These are phyloP conservation scores for Ceratocystis smalleyi DNA, from an alignment of 2,329 filamentous ascomycete genomes.

Conservation along the genomic window DNA sequence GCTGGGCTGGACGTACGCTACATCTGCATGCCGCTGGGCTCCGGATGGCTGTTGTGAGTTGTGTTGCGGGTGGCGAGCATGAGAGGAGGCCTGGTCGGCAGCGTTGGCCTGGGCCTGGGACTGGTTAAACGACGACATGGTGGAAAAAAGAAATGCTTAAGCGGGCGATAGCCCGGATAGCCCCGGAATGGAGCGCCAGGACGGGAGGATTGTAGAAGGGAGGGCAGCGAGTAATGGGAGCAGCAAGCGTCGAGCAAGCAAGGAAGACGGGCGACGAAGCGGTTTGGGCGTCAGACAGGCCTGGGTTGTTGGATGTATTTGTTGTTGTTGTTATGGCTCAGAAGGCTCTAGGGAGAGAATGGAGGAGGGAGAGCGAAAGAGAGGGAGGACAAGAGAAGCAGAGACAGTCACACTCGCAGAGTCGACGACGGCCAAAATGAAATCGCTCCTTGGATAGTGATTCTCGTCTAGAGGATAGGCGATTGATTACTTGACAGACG, in stretches of 20 bases:
- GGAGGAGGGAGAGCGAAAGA: too few relatives aligned
- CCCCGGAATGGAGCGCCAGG: constrained; percentile 17
- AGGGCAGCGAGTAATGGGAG: constrained; percentile 7
- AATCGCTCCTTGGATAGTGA: too few relatives aligned
- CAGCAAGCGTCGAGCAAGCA: not conserved
- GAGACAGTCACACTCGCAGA: not conserved
- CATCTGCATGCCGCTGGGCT: not conserved
- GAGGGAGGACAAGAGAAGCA: too few relatives aligned
- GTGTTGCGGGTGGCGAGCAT: not conserved
- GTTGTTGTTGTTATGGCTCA: not conserved
- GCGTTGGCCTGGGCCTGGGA: not conserved
- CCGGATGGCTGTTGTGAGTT: not conserved
- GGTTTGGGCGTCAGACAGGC: not conserved
- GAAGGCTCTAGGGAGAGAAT: too few relatives aligned
- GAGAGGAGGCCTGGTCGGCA: not conserved
- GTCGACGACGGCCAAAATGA: not conserved
- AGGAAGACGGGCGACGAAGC: not conserved
- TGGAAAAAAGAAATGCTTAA: constrained; percentile 13
- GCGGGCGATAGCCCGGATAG: constrained; percentile 17
- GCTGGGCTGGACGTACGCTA: not conserved
- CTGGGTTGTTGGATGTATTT: not conserved
- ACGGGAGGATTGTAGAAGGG: constrained; percentile 16
- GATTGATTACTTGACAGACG: too few relatives aligned
- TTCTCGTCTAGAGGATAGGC: not conserved
- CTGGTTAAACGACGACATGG: constrained; percentile 9